These are phyloP conservation scores for Ustilago xerochloae DNA, from an alignment of 1,284 basidiomycete genomes.

Conservation along the genomic window DNA sequence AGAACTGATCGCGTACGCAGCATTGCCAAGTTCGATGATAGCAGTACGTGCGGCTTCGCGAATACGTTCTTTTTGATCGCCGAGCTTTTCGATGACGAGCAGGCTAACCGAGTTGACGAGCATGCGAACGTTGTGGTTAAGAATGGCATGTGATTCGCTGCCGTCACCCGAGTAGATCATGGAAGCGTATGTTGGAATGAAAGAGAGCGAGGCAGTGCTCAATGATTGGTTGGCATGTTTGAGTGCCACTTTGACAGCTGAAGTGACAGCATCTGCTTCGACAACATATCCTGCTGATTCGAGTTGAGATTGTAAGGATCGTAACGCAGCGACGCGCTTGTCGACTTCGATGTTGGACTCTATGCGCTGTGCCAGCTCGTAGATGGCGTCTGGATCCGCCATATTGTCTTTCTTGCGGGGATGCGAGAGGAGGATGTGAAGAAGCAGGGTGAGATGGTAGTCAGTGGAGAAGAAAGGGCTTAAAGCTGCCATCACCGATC, in stretches of 20 bases:
- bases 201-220: constrained; percentile 59
- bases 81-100: constrained; percentile 82
- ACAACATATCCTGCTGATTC: constrained; percentile 39
- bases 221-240: constrained; percentile 83
- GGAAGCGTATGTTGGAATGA: constrained; percentile 58
- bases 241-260: constrained; percentile 77
- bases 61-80: constrained; percentile 79
- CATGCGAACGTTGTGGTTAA: constrained; percentile 45
- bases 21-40: constrained; percentile 77
- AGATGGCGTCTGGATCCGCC: constrained; percentile 46
- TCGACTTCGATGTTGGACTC: constrained; percentile 48
- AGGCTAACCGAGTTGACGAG: constrained; percentile 76
- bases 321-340: constrained; percentile 39
- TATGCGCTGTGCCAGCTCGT: constrained; percentile 41
- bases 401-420: constrained; percentile 4
- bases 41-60: constrained; percentile 81
- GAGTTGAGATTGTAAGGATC: constrained; percentile 35
- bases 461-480: neutral
- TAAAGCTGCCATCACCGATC: neutral
- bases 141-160: constrained; percentile 24
- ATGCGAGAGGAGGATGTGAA: neutral
- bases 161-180: constrained; percentile 40
- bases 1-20: constrained; percentile 74
- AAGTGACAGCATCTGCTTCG: constrained; percentile 53
- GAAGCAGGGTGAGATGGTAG: neutral